phyloP scores from a whole-genome alignment of 2,329 filamentous ascomycete species.

The Alternaria brassicae region DNA sequence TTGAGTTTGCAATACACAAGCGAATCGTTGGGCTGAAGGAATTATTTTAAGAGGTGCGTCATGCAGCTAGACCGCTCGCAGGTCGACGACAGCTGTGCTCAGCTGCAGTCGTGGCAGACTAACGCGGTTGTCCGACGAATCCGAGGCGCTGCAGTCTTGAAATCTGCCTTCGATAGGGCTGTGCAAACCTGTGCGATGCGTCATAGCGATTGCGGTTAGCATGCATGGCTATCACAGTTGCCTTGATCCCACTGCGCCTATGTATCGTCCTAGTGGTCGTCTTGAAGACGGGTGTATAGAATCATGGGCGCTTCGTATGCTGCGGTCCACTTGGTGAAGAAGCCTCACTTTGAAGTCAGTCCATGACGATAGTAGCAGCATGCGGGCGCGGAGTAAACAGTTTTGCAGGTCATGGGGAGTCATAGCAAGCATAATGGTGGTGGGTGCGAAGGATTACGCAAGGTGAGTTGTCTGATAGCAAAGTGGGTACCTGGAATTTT shows the following conservation, averaged over 20 bases:
- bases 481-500: constrained; percentile 36
- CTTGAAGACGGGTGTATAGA: constrained; percentile 12
- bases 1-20: constrained; percentile 16
- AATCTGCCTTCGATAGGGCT: constrained; percentile 37
- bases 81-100: constrained; percentile 30
- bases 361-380: constrained; percentile 10
- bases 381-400: constrained; percentile 40
- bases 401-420: constrained; percentile 32
- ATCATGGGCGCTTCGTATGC: constrained; percentile 3
- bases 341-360: constrained; percentile 5
- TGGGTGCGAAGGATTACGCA: constrained; percentile 41
- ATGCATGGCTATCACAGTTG: constrained; percentile 5
- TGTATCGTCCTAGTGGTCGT: constrained; percentile 2
- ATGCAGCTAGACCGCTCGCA: constrained; percentile 45
- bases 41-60: constrained; percentile 40
- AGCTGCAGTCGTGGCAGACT: constrained; percentile 43
- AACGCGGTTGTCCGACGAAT: constrained; percentile 43
- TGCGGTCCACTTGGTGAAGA: constrained; percentile 4
- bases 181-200: constrained; percentile 38
- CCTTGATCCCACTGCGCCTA: constrained; percentile 1
- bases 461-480: constrained; percentile 49
- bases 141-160: constrained; percentile 29
- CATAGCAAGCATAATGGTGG: constrained; percentile 33
- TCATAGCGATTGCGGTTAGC: constrained; percentile 27
- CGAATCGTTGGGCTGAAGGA: constrained; percentile 34